phyloP scores from a whole-genome alignment of 371 early-diverging fungal genomes.

The Mucor plumbeus region DNA sequence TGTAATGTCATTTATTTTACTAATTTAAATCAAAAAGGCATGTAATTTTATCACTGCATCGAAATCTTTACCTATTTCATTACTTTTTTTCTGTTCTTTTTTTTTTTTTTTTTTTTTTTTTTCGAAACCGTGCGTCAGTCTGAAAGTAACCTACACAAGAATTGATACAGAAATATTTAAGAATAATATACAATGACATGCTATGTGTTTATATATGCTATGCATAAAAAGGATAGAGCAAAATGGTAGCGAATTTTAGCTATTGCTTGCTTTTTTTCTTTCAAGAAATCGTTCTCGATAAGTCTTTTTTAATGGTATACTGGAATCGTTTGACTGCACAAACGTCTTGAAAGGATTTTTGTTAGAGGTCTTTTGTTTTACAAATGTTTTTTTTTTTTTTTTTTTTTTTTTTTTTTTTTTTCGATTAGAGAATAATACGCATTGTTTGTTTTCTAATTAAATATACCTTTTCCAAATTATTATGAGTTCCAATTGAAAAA shows the following conservation, averaged over 20 bases:
- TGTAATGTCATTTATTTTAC: background rate
- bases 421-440: too few relatives aligned
- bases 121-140: background rate
- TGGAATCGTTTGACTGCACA: slow-evolving; percentile 2
- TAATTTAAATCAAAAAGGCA: background rate
- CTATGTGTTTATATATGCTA: background rate
- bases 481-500: background rate
- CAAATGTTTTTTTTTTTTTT: too few relatives aligned
- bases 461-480: background rate
- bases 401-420: too few relatives aligned
- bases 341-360: slow-evolving; percentile 11
- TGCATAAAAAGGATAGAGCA: background rate
- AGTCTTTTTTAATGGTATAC: slow-evolving; percentile 6
- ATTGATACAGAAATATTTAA: background rate
- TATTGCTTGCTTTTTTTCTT: slow-evolving; percentile 3
- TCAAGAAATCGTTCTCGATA: slow-evolving; percentile 26
- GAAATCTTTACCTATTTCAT: background rate
- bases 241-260: background rate
- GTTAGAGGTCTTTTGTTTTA: background rate
- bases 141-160: background rate
- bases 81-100: background rate
- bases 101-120: background rate
- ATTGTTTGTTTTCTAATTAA: background rate
- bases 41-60: background rate
- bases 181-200: background rate